Base-by-base conservation (phyloP, 768 basidiomycete genomes). In the Cubamyces lactineus region DNA sequence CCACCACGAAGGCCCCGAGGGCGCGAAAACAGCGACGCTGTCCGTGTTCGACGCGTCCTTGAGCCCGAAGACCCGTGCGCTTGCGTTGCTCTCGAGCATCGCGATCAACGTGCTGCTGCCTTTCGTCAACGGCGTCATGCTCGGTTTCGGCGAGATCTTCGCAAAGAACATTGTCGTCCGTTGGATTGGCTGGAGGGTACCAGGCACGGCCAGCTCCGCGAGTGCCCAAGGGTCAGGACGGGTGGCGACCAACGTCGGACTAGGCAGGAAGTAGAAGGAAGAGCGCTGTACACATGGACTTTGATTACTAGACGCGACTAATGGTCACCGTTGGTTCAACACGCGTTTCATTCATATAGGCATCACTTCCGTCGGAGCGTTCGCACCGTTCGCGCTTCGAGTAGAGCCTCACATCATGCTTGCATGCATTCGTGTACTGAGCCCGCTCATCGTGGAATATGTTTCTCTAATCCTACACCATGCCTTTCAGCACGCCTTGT, bases 61-160 rank as follows among this genome's bases (percentile, higher is more conserved):
- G 50, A 84, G 89, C 40, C 79, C 79, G 52, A 84, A 83, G 64
- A 88, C 90, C 34, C 86, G 92, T 53, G 69, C 84, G 48, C 84
- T 82, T 42, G 90, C 92, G 9, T 72, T 92, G 53, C 74, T 88
- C 56, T 87, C 91, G 16, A 86, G 89, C 23, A 72, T 94, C 64
- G 89, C 89, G 26, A 91, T 96, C 72, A 96, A 96, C 72, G 72
- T 96, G 63, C 71, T 91, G 0, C 80, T 96, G 41, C 94, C 94
- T 0, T 96, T 96, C 73, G 83, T 96, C 9, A 96, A 96, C 66
- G 94, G 94, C 19, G 91, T 96, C 60, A 96, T 96, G 94, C 85
- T 95, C 53, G 94, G 94, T n/a, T 95, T 96, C 71, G 94, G 94
- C 42, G 94, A 96, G 75, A 90, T 96, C 52, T 94, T 95, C 71